Evolutionary conservation across 2,329 filamentous ascomycete genomes (phyloP).

Genomic region (Pyricularia pennisetigena): DNA sequence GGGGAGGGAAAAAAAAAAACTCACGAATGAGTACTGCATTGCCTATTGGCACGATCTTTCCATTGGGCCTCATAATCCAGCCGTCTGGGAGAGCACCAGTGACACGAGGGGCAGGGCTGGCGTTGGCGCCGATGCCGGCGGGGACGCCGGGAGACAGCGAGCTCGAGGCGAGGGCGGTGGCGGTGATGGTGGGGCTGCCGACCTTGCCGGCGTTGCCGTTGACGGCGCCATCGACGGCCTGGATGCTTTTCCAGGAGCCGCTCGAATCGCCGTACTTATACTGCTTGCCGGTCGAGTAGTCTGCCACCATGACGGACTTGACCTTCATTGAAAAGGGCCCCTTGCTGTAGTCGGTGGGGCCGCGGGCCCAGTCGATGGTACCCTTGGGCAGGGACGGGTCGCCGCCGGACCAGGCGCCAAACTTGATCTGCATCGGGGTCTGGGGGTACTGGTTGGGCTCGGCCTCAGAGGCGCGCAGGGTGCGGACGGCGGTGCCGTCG

Average conservation of each 20-base stretch:
- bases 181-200: conserved; percentile 39
- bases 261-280: conserved; percentile 75
- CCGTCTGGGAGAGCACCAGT: conserved; percentile 57
- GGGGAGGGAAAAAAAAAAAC: no score
- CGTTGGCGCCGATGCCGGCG: conserved; percentile 51
- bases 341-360: conserved; percentile 70
- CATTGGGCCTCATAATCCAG: conserved; percentile 70
- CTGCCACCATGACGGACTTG: conserved; percentile 63
- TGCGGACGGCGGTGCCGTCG: conserved; percentile 66
- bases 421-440: conserved; percentile 88
- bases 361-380: conserved; percentile 84
- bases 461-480: conserved; percentile 60
- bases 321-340: conserved; percentile 85
- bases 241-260: conserved; percentile 75
- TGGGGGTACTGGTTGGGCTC: conserved; percentile 76
- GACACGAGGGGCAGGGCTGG: conserved; percentile 37
- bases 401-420: conserved; percentile 87
- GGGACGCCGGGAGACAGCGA: conserved; percentile 58
- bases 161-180: conserved; percentile 51
- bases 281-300: conserved; percentile 84
- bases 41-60: conserved; percentile 63
- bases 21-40: neutral
- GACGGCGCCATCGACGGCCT: conserved; percentile 67
- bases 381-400: conserved; percentile 70
- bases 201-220: conserved; percentile 55